Base-by-base conservation (phyloP, 1,284 basidiomycete genomes). In the Heterobasidion occidentale region DNA sequence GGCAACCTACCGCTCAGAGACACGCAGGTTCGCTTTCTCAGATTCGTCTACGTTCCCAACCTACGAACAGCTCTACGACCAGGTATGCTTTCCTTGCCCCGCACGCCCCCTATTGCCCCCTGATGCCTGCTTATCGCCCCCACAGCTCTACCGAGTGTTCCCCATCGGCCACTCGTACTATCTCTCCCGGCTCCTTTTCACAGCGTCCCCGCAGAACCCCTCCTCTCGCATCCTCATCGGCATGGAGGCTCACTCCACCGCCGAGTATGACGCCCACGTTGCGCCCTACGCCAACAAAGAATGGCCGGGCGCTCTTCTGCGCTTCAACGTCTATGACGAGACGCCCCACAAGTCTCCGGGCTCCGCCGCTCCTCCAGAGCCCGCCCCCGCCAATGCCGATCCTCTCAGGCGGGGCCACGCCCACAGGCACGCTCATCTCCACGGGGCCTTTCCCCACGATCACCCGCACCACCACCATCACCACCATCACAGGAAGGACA, bases 131-230 rank as follows among this genome's bases (percentile, higher is more conserved):
- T 60, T 47, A 42, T 42, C 11, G 11, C 38, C 11, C 55, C 56
- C 17, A 49, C 61, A 90, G 88, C 77, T 90, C 57, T 78, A 77
- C 68, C 83, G 84, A 62, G 74, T 89, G 59, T 88, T 90, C 65
- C 79, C 81, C 61, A 76, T 84, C 56, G 76, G 74, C 64, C 72
- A 78, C 56, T 75, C 71, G 52, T 84, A 78, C 68, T 81, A 79
- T 72, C 72, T 89, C 57, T 82, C 80, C 50, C 81, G 77, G 60
- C 75, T 90, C 47, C 70, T 88, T 9, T 88, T 90, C 70, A 81
- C 79, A 53, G 82, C 82, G 2, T 76, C 82, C 59, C 73, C 79
- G 15, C 68, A 67, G 17, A 60, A 63, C 42, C 56, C 61, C 8
- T 59, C 58, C 35, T 62, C 75, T 52, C 79, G 81, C 45, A 79